Evolutionary conservation across 202 grass and related monocot genomes (phyloP), one percentile per base, ranked within the genome.

Genomic region (Panicum hallii): DNA sequence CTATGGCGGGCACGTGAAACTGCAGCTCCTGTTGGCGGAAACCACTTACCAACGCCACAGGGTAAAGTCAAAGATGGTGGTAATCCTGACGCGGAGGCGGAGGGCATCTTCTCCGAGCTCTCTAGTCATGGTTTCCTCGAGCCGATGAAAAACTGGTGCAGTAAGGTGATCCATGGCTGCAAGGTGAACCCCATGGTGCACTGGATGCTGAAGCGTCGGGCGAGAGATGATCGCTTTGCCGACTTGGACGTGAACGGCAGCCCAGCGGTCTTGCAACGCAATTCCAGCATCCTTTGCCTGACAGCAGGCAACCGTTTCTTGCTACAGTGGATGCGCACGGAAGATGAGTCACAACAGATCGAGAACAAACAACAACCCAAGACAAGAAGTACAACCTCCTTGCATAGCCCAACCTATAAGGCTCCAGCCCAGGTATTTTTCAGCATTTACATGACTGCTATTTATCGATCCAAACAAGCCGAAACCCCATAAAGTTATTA

Each of bases 121-220:
- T 65, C 65, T 2, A 0, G 1, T 0, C 6, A 2, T 2, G 89
- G 89, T 53, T 91, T 89, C 70, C 75, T 94, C 4, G 72, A 89
- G 71, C 77, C 92, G 9, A 46, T 71, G 4, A 82, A 48, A 44
- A 91, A 83, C 68, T 36, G 20, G 4, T 86, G 90, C 85, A 82
- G 23, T 71, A 3, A 3, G 52, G 67, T 11, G 22, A 83, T 88
- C 60, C 83, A 88, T 19, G 90, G 86, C 1, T 91, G 90, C 90
- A 15, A 38, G 19, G 86, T 91, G 19, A 88, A 91, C 82, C 86
- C 86, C 0, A 73, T 91, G 36, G 86, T 88, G 72, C 90, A 91
- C 67, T 91, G 90, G 90, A 91, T 79, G 82, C 26, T 88, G 49
- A 91, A 91, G 78, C 22, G 9, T 9, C 4, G 7, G 73, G 86